Evolutionary conservation across 2,329 filamentous ascomycete species (phyloP).

Genomic region (Neofusicoccum umdonicola): DNA sequence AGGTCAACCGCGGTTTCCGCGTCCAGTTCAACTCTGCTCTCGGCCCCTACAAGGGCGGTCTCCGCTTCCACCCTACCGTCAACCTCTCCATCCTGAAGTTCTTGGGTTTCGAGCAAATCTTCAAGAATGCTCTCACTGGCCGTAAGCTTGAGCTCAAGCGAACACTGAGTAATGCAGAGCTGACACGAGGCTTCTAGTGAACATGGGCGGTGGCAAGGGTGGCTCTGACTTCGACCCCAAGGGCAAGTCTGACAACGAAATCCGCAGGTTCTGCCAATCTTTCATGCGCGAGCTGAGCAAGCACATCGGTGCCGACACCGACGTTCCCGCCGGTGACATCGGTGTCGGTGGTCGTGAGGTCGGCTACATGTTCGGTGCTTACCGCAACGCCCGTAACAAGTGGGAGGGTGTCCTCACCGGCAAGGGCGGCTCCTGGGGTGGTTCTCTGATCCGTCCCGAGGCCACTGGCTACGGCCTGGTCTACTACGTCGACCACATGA

Average conservation of each 20-base stretch:
- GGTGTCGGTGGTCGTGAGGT: slow-evolving; percentile 90
- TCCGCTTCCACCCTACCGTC: slow-evolving; percentile 89
- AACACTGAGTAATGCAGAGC: neutral
- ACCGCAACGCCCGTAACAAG: slow-evolving; percentile 81
- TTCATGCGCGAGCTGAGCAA: slow-evolving; percentile 96
- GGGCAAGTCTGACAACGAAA: slow-evolving; percentile 96
- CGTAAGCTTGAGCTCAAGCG: slow-evolving; percentile 53
- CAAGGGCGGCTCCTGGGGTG: slow-evolving; percentile 92
- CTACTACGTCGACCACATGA: slow-evolving; percentile 97
- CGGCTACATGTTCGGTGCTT: slow-evolving; percentile 91
- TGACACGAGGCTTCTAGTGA: slow-evolving; percentile 52
- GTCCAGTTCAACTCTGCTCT: slow-evolving; percentile 99
- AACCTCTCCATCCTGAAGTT: slow-evolving; percentile 84
- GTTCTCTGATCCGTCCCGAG: slow-evolving; percentile 90
- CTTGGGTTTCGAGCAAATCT: slow-evolving; percentile 98
- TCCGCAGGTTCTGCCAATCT: slow-evolving; percentile 90
- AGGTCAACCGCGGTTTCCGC: slow-evolving; percentile 92
- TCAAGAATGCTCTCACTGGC: slow-evolving; percentile 98
- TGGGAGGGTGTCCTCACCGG: slow-evolving; percentile 97
- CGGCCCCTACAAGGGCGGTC: slow-evolving; percentile 96
- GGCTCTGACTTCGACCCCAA: slow-evolving; percentile 98
- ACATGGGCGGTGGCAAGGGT: slow-evolving; percentile 97
- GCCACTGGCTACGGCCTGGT: slow-evolving; percentile 95
- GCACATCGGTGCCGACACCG: slow-evolving; percentile 94
- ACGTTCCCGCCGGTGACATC: slow-evolving; percentile 96